Percentiles rank a stretch among this genome's conserved stretches.
phyloP scores from a whole-genome alignment of 345 rosid species.

The Citrus reticulata region DNA sequence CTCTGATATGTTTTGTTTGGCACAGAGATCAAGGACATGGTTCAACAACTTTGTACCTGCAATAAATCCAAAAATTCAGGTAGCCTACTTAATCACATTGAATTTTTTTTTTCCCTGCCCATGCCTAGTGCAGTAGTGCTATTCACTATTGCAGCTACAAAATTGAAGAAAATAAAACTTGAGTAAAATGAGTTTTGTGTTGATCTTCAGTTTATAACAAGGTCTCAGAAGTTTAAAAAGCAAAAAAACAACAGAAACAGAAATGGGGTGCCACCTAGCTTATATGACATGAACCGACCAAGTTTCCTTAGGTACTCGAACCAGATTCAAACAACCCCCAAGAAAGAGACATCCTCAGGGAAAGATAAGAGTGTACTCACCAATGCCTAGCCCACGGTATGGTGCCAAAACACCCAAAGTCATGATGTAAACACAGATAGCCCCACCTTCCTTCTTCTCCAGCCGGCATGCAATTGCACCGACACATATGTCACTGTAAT shows the following conservation, averaged over 20 bases:
- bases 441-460: conserved; percentile 89
- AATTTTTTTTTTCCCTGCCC: not conserved
- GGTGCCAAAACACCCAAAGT: conserved; percentile 97
- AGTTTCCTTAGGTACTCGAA: not conserved
- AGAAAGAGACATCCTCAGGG: not conserved
- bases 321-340: not conserved
- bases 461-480: conserved; percentile 95
- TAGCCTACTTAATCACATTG: not conserved
- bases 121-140: too few species aligned
- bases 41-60: conserved; percentile 86
- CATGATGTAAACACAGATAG: conserved; percentile 81
- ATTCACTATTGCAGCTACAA: not conserved
- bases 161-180: not conserved
- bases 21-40: conserved; percentile 78
- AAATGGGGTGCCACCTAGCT: not conserved
- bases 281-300: not conserved
- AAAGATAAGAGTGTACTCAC: conserved; percentile 41
- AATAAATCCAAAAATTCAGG: conserved; percentile 12
- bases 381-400: conserved; percentile 90
- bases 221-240: not conserved
- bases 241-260: not conserved
- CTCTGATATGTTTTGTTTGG: conserved; percentile 68
- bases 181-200: not conserved
- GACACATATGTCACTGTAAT: conserved; percentile 91
- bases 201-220: not conserved